Evolutionary conservation across 1,139 yeast species (phyloP).

Genomic region (Blastobotrys proliferans): DNA sequence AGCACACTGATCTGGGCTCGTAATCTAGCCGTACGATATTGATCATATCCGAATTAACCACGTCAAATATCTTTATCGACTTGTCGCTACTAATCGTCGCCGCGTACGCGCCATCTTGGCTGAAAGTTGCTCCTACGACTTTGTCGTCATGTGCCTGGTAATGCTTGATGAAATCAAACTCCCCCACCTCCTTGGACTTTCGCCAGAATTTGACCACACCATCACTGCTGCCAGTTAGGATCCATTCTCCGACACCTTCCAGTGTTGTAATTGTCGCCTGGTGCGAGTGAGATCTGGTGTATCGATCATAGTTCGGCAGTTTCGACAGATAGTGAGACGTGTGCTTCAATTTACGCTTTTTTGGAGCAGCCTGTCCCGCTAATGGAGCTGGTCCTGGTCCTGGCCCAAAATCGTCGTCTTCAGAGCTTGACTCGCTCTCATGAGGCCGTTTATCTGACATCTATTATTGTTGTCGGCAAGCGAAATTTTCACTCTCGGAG

Average conservation of each 20-base stretch:
- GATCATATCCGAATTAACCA: slow-evolving; percentile 42
- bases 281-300: slow-evolving; percentile 34
- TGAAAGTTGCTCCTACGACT: slow-evolving; percentile 24
- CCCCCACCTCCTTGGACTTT: slow-evolving; percentile 22
- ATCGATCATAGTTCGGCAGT: slow-evolving; percentile 27
- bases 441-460: neutral
- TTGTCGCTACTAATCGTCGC: slow-evolving; percentile 36
- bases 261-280: slow-evolving; percentile 23
- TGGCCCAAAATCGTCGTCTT: slow-evolving; percentile 25
- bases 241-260: slow-evolving; percentile 19
- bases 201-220: slow-evolving; percentile 45
- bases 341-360: slow-evolving; percentile 16
- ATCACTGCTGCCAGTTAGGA: slow-evolving; percentile 39
- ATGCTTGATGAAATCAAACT: slow-evolving; percentile 40
- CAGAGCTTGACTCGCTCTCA: slow-evolving; percentile 8
- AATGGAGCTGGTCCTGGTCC: slow-evolving; percentile 15
- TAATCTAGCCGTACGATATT: slow-evolving; percentile 31
- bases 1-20: slow-evolving; percentile 22
- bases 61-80: slow-evolving; percentile 41
- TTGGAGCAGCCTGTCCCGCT: slow-evolving; percentile 2
- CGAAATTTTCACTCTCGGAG: too few relatives aligned
- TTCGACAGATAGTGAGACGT: slow-evolving; percentile 3
- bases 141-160: slow-evolving; percentile 37
- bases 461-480: too few relatives aligned
- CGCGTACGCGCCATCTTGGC: slow-evolving; percentile 30